These are phyloP conservation scores for Nepenthes mirabilis DNA, from an alignment of 148 eudicot genomes.

Conservation along the genomic window DNA sequence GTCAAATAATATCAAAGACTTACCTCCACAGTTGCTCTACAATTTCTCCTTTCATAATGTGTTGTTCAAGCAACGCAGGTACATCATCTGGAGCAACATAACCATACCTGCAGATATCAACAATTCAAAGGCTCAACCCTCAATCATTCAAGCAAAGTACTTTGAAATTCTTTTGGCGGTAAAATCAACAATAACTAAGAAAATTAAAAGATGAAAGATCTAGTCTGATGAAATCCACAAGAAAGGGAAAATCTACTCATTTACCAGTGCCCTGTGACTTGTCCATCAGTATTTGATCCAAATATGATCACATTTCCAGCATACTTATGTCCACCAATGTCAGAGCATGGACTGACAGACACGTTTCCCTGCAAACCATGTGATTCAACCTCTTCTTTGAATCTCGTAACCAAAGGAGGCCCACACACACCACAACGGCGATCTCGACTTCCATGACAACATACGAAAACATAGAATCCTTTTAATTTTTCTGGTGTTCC, in stretches of 20 bases:
- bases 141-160: background rate
- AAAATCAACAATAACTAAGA: background rate
- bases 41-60: constrained; percentile 75
- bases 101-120: constrained; percentile 61
- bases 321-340: constrained; percentile 93
- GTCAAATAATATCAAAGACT: constrained; percentile 5
- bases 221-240: background rate
- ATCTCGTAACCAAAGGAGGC: constrained; percentile 66
- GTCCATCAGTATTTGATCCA: constrained; percentile 41
- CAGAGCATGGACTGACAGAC: constrained; percentile 88
- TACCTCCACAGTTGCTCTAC: constrained; percentile 91
- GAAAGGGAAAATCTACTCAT: background rate
- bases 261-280: constrained; percentile 89
- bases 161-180: no score
- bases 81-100: constrained; percentile 93
- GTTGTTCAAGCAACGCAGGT: constrained; percentile 70
- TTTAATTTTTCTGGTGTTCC: constrained; percentile 77
- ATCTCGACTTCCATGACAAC: constrained; percentile 93
- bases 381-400: constrained; percentile 66
- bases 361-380: constrained; percentile 70
- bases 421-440: constrained; percentile 97
- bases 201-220: background rate
- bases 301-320: constrained; percentile 95
- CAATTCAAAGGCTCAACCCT: constrained; percentile 2
- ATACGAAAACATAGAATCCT: constrained; percentile 74